Evolutionary conservation across 768 basidiomycete genomes (phyloP).

Genomic region (Pleurotus giganteus): DNA sequence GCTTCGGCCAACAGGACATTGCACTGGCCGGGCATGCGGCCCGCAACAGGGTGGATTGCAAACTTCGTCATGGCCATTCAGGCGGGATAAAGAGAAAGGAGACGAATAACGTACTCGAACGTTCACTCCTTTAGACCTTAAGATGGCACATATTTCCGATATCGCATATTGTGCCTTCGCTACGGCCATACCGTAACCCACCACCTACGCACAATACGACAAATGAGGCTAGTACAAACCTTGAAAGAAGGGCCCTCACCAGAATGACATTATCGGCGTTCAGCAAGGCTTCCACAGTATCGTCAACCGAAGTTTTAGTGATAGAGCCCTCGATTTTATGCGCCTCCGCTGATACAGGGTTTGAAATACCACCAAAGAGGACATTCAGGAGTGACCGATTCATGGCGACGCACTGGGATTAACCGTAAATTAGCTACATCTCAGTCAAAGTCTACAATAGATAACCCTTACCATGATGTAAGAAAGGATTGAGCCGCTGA

Average conservation of each 20-base stretch:
- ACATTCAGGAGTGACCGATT: slow-evolving; percentile 85
- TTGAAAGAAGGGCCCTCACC: slow-evolving; percentile 30
- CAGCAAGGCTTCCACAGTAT: slow-evolving; percentile 72
- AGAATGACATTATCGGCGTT: slow-evolving; percentile 86
- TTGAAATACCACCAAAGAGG: slow-evolving; percentile 81
- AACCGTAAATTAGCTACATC: slow-evolving; percentile 11
- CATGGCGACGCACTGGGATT: slow-evolving; percentile 81
- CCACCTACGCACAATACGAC: slow-evolving; percentile 44
- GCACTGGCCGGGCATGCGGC: slow-evolving; percentile 92
- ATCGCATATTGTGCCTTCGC: slow-evolving; percentile 85
- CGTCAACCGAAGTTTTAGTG: slow-evolving; percentile 76
- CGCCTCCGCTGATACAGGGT: slow-evolving; percentile 49
- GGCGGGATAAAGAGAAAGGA: neutral
- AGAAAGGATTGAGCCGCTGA: slow-evolving; percentile 87
- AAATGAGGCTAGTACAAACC: neutral
- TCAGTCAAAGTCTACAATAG: no score
- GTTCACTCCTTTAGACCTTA: slow-evolving; percentile 71
- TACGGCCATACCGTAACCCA: slow-evolving; percentile 91
- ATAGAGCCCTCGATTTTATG: slow-evolving; percentile 84
- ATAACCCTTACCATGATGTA: slow-evolving; percentile 77
- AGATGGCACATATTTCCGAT: slow-evolving; percentile 71
- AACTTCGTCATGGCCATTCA: slow-evolving; percentile 35
- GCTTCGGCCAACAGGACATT: slow-evolving; percentile 92
- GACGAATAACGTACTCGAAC: slow-evolving; percentile 48
- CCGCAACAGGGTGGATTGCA: slow-evolving; percentile 88